These are phyloP conservation scores for Astrocystis sublimbata DNA, from an alignment of 495 filamentous ascomycete species.

Conservation along the genomic window DNA sequence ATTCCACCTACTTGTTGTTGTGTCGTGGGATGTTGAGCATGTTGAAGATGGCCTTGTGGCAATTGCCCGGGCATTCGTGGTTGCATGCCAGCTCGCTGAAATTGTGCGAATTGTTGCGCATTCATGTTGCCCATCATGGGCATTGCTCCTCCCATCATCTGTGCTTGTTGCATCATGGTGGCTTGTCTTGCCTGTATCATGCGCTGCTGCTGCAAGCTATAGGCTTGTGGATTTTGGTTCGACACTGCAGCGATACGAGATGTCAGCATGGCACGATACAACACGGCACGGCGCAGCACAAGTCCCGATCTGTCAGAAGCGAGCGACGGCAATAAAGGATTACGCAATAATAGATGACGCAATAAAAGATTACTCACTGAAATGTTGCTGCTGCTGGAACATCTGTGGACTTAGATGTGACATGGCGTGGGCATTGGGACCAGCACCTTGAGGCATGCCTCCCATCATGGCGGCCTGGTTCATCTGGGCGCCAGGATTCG, in stretches of 20 bases:
- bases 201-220: constrained; percentile 47
- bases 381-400: constrained; percentile 58
- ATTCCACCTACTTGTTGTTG: constrained; percentile 20
- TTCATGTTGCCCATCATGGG: constrained; percentile 63
- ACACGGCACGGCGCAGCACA: neutral
- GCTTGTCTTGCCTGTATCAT: constrained; percentile 41
- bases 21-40: constrained; percentile 47
- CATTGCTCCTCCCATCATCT: constrained; percentile 48
- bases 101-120: constrained; percentile 56
- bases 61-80: constrained; percentile 47
- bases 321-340: neutral
- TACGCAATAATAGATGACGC: too few relatives aligned
- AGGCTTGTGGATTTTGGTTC: constrained; percentile 49
- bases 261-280: constrained; percentile 3
- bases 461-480: constrained; percentile 75
- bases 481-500: constrained; percentile 76
- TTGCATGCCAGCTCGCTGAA: constrained; percentile 47
- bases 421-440: constrained; percentile 75
- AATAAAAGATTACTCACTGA: constrained; percentile 23
- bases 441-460: constrained; percentile 74
- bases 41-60: constrained; percentile 48
- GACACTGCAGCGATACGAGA: neutral
- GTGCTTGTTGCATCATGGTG: constrained; percentile 50
- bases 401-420: constrained; percentile 75
- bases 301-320: constrained; percentile 16